Base-by-base conservation (phyloP, 73 alveolate species). In the Stentor coeruleus region DNA sequence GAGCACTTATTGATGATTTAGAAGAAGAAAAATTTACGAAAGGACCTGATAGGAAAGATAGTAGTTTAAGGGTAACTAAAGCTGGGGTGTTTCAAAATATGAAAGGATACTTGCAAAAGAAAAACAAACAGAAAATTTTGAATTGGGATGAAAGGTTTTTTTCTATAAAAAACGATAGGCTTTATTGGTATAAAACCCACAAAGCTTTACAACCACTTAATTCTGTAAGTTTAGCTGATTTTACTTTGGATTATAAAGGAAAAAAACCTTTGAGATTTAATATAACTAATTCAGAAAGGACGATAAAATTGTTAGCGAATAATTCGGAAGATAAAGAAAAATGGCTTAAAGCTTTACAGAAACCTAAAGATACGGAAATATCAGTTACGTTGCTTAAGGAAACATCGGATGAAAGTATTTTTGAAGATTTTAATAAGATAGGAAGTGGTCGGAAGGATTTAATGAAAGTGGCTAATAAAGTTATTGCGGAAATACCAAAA, bases 111-210 rank as follows among this genome's bases (percentile, higher is more conserved):
- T 20, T 49, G 6, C 66, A 49, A 49, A 49, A 49, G 66, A 49
- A 49, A 49, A 49, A 49, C 66, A 49, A 49, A 20, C 66, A 49
- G 20, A 49, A 49, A 49, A 11, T 49, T 20, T 49, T 66, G 39
- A 31, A 66, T 26, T 66, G 14, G 20, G 79, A 66, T 31, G 37
- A 66, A 20, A 66, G n/a, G 11, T 66, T 20, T 33, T 66, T 66
- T 33, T 66, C 79, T 26, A 66, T 66, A 20, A 66, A 66, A 66
- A 66, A 66, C 37, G 79, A 66, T 33, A 20, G 79, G 14, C 79
- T 66, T 66, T 66, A 66, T 33, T 66, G 79, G 79, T 66, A 66
- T 33, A 66, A 66, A 66, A 20, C 42, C 11, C 79, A 66, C 79
- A 66, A 66, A 33, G 36, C 79, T 33, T 33, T 20, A 66, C 49